Conservation (phyloP, 805 yeast species). For the Ogataea haglerorum region DNA sequence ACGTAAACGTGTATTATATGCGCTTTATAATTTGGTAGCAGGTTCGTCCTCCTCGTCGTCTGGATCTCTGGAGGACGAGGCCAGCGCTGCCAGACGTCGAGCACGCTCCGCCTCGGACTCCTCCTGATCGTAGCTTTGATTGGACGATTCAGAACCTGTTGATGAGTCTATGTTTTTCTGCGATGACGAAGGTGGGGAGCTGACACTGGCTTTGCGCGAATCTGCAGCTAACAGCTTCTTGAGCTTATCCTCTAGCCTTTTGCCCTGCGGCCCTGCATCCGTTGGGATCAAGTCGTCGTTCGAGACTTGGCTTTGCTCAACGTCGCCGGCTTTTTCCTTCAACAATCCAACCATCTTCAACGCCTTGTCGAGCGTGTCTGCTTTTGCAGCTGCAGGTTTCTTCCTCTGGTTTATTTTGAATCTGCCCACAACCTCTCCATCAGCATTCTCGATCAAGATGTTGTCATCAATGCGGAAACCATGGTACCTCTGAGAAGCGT, state of each 20-base stretch:
- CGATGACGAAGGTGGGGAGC: constrained; percentile 12
- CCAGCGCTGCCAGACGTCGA: constrained; percentile 31
- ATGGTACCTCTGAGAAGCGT: constrained; percentile 35
- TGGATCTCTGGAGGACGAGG: constrained; percentile 29
- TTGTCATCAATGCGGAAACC: constrained; percentile 81
- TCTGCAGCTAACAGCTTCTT: constrained; percentile 25
- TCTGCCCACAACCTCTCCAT: constrained; percentile 86
- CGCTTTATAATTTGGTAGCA: constrained; percentile 4
- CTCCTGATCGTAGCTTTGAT: constrained; percentile 4
- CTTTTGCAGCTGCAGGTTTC: constrained; percentile 9
- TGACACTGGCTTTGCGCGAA: constrained; percentile 20
- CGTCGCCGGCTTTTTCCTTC: constrained; percentile 17
- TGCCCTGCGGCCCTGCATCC: constrained; percentile 7
- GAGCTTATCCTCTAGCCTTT: constrained; percentile 27
- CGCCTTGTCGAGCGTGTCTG: constrained; percentile 20
- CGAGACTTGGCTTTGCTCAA: constrained; percentile 19
- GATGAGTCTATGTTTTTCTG: background rate
- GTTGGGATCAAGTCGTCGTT: constrained; percentile 25
- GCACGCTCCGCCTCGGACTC: constrained; percentile 29
- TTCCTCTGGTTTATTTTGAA: constrained; percentile 61
- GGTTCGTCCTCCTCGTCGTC: constrained; percentile 36
- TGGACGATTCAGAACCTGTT: background rate
- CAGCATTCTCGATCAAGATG: constrained; percentile 81
- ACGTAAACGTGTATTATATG: background rate
- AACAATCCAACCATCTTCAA: constrained; percentile 28